These are phyloP conservation scores for Cladosporium sphaerospermum DNA, from an alignment of 2,329 filamentous ascomycete species.

Conservation along the genomic window DNA sequence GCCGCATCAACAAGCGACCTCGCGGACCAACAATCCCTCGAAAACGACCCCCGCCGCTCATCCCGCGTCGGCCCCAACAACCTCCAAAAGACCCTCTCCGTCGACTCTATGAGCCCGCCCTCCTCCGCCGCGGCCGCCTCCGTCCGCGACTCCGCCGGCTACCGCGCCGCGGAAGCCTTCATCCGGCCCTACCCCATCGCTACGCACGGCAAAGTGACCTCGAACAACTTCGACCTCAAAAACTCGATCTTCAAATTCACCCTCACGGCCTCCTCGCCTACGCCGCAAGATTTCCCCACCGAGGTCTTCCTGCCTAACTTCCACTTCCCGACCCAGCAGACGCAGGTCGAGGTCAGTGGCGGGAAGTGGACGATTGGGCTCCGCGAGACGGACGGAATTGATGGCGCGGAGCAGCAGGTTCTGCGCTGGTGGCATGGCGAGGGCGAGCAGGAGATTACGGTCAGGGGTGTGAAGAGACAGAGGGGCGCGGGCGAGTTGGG, in stretches of 20 bases:
- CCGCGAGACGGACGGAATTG: conserved; percentile 62
- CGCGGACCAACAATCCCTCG: neutral
- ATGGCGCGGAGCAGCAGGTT: conserved; percentile 58
- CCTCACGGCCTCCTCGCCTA: conserved; percentile 55
- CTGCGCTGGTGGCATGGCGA: conserved; percentile 90
- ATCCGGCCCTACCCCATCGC: conserved; percentile 75
- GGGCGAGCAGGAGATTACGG: conserved; percentile 72
- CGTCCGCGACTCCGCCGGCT: conserved; percentile 57
- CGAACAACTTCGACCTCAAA: conserved; percentile 75
- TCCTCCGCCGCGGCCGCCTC: conserved; percentile 13
- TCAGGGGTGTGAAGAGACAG: conserved; percentile 66
- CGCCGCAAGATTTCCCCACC: conserved; percentile 63
- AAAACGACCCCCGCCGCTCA: conserved; percentile 42
- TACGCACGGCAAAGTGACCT: conserved; percentile 63
- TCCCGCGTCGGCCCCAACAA: conserved; percentile 65
- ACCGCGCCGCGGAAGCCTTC: conserved; percentile 87
- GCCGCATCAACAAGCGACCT: conserved; percentile 27
- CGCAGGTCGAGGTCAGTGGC: conserved; percentile 67
- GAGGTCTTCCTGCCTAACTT: conserved; percentile 83
- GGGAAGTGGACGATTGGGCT: conserved; percentile 84
- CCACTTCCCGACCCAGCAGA: conserved; percentile 71
- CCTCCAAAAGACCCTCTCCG: conserved; percentile 65
- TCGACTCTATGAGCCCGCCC: conserved; percentile 37
- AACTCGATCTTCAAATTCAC: conserved; percentile 71
- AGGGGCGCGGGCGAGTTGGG: conserved; percentile 30